These are phyloP conservation scores for Arthroderma uncinatum DNA, from an alignment of 2,329 filamentous ascomycete genomes.

Conservation along the genomic window DNA sequence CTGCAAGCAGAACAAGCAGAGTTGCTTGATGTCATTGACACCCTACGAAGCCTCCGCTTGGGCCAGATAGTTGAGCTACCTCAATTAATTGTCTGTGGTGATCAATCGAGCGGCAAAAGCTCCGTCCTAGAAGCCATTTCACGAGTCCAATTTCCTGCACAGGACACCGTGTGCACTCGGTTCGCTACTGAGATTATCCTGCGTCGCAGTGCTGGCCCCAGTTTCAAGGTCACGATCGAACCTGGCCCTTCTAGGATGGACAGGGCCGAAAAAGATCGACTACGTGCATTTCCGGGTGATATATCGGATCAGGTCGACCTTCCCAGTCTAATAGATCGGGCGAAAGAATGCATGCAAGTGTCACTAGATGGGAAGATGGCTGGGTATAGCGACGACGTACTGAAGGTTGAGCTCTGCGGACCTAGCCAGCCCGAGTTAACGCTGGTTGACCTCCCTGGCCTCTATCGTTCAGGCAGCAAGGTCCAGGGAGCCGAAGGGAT, in stretches of 20 bases:
- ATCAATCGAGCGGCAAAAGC: constrained; percentile 26
- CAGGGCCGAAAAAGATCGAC: background rate
- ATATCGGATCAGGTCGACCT: constrained; percentile 5
- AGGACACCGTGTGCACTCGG: constrained; percentile 24
- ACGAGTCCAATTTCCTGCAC: constrained; percentile 25
- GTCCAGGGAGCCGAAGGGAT: constrained; percentile 35
- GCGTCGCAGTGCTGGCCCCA: constrained; percentile 17
- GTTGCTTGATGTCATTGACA: no score
- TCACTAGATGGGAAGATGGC: no score
- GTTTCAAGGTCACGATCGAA: constrained; percentile 23
- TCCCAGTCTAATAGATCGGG: constrained; percentile 5
- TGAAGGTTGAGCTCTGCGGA: constrained; percentile 35
- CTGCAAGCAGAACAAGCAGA: no score
- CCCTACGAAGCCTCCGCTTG: no score
- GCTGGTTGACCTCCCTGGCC: constrained; percentile 38
- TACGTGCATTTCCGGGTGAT: background rate
- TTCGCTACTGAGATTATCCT: constrained; percentile 35
- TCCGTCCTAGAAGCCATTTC: constrained; percentile 19
- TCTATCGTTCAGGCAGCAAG: no score
- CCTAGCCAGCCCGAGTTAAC: constrained; percentile 32
- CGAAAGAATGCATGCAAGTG: background rate
- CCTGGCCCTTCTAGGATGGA: constrained; percentile 15
- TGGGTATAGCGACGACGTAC: constrained; percentile 23
- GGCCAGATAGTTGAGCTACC: no score
- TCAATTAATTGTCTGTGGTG: constrained; percentile 25